Conservation (phyloP, 495 filamentous ascomycete genomes). For the Parmelia sp. region DNA sequence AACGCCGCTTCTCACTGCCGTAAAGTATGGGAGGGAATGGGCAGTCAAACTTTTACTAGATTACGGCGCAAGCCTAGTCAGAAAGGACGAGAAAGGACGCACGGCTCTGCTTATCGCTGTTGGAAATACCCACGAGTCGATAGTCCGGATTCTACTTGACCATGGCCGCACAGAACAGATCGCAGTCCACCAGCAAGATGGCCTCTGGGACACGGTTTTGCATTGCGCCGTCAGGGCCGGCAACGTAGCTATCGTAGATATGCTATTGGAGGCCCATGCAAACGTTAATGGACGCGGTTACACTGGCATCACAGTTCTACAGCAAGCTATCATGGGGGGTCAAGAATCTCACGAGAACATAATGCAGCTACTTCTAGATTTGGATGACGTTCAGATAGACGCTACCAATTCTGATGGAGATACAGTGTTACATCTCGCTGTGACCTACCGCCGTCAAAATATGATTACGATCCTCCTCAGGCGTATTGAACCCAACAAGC, state of each 20-base stretch:
- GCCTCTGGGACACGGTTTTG: not conserved
- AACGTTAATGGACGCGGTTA: not conserved
- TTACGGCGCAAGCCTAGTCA: not conserved
- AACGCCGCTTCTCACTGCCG: not conserved
- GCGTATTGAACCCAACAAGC: not conserved
- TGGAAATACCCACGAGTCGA: not conserved
- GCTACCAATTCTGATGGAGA: not conserved
- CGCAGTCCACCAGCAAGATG: not conserved
- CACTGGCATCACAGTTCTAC: not conserved
- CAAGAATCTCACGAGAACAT: not conserved
- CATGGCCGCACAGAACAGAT: not conserved
- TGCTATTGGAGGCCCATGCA: not conserved
- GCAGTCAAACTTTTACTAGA: not conserved
- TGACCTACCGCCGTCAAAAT: not conserved
- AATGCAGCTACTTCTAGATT: not conserved
- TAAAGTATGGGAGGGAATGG: not conserved
- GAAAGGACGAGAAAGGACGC: not conserved
- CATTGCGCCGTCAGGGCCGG: not conserved
- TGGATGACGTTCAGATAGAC: not conserved
- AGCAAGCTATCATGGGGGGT: not conserved
- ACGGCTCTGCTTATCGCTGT: not conserved
- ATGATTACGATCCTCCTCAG: not conserved
- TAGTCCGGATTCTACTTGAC: not conserved
- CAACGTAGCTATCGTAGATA: not conserved
- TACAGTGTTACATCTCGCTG: slow-evolving; percentile 7